Evolutionary conservation across 257 asterid species (phyloP).

Genomic region (Plantago major): DNA sequence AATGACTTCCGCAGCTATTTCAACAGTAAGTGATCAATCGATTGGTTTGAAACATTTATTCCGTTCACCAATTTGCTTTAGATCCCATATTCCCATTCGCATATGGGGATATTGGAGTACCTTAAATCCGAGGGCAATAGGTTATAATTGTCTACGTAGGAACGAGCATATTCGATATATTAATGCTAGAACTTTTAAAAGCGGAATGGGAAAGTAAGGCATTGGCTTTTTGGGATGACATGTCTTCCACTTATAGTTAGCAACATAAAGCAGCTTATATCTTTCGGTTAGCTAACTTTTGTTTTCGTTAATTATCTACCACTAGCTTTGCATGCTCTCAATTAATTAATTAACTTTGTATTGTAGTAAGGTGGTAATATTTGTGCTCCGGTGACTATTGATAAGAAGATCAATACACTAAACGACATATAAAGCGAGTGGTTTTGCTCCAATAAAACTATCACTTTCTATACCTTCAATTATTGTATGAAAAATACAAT

Average conservation of each 20-base stretch:
- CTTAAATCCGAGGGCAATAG: too few relatives aligned
- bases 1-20: too few relatives aligned
- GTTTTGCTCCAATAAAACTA: neutral
- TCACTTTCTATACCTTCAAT: conserved; percentile 5
- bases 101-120: too few relatives aligned
- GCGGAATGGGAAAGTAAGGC: neutral
- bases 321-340: neutral
- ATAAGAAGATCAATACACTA: conserved; percentile 6
- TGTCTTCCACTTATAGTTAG: neutral
- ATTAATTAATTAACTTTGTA: neutral
- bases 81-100: too few relatives aligned
- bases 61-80: too few relatives aligned
- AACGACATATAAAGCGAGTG: neutral
- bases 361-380: neutral
- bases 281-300: neutral
- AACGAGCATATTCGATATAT: neutral
- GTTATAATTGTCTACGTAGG: too few relatives aligned
- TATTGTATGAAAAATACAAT: neutral
- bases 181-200: neutral
- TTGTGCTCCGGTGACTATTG: neutral
- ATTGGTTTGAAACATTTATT: too few relatives aligned
- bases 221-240: conserved; percentile 4
- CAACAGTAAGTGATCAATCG: too few relatives aligned
- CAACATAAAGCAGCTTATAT: neutral
- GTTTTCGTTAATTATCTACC: neutral